These are phyloP conservation scores for Thalassiosira profunda DNA, from an alignment of 108 stramenopile genomes.

Conservation along the genomic window DNA sequence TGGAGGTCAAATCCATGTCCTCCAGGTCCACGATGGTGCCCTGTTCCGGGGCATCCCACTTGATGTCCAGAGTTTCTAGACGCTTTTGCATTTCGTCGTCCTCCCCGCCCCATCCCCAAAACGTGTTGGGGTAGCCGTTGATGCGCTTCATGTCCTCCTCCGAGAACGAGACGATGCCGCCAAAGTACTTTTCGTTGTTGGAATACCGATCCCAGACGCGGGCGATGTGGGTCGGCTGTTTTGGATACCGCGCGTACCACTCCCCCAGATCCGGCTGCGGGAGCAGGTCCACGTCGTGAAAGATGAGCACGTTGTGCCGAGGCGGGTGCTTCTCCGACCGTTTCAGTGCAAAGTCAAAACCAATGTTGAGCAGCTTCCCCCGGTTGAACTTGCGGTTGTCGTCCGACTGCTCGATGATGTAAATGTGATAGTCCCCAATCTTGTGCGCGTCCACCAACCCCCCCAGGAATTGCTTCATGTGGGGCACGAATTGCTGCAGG, in stretches of 20 bases:
- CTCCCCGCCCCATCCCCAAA: conserved; percentile 99
- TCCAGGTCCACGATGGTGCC: conserved; percentile 75
- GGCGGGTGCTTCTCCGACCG: conserved; percentile 37
- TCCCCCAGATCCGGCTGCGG: conserved; percentile 77
- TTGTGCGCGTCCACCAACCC: conserved; percentile 26
- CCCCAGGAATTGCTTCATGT: conserved; percentile 90
- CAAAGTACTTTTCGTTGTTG: conserved; percentile 98
- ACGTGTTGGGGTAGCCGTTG: conserved; percentile 98
- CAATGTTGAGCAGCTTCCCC: conserved; percentile 99
- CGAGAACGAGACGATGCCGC: conserved; percentile 95
- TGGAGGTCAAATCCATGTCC: conserved; percentile 77
- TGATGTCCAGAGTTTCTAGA: conserved; percentile 67
- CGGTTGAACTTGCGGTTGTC: conserved; percentile 99
- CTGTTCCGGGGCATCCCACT: conserved; percentile 68
- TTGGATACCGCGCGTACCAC: conserved; percentile 88
- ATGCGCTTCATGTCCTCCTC: conserved; percentile 85
- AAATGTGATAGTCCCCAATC: conserved; percentile 90
- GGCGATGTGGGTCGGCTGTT: conserved; percentile 94
- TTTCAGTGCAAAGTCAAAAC: conserved; percentile 92
- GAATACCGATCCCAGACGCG: conserved; percentile 97
- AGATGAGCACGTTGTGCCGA: conserved; percentile 88
- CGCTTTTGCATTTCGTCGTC: conserved; percentile 98
- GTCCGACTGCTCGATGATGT: conserved; percentile 97
- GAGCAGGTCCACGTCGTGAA: conserved; percentile 99
- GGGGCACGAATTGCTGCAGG: conserved; percentile 86